Conservation (phyloP, 257 asterid genomes). For the Plantago elongata region DNA sequence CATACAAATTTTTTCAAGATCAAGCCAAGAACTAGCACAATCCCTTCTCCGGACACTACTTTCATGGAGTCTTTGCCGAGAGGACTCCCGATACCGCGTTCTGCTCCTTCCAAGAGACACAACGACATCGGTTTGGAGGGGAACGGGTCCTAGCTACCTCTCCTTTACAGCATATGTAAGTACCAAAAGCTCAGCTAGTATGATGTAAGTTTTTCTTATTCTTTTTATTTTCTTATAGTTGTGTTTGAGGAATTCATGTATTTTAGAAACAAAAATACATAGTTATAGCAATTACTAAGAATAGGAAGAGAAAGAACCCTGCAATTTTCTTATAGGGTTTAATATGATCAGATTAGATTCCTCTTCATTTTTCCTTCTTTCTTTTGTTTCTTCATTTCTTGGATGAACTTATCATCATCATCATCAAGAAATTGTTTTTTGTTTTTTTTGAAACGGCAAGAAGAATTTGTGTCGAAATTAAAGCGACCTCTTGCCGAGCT, state of each 20-base stretch:
- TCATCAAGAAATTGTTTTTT: background rate
- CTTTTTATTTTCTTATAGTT: background rate
- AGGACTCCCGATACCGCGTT: slow-evolving; percentile 75
- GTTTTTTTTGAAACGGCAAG: background rate
- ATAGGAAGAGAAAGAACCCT: background rate
- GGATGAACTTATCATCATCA: slow-evolving; percentile 3
- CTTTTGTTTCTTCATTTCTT: background rate
- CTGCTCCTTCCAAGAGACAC: slow-evolving; percentile 64
- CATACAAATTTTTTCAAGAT: slow-evolving; percentile 46
- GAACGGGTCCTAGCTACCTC: background rate
- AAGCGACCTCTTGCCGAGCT: background rate
- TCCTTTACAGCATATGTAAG: slow-evolving; percentile 28
- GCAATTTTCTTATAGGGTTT: slow-evolving; percentile 3
- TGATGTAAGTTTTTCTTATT: background rate
- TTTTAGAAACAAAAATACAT: background rate
- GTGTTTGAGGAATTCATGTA: background rate
- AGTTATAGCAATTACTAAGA: background rate
- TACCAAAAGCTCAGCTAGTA: background rate
- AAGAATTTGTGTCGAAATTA: background rate
- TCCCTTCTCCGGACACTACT: slow-evolving; percentile 11
- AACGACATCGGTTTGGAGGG: slow-evolving; percentile 43
- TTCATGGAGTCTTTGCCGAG: slow-evolving; percentile 54
- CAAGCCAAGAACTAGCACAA: slow-evolving; percentile 17
- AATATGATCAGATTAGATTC: background rate
- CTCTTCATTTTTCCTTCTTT: background rate